Conservation (phyloP, 805 yeast genomes). For the Hanseniaspora singularis region DNA sequence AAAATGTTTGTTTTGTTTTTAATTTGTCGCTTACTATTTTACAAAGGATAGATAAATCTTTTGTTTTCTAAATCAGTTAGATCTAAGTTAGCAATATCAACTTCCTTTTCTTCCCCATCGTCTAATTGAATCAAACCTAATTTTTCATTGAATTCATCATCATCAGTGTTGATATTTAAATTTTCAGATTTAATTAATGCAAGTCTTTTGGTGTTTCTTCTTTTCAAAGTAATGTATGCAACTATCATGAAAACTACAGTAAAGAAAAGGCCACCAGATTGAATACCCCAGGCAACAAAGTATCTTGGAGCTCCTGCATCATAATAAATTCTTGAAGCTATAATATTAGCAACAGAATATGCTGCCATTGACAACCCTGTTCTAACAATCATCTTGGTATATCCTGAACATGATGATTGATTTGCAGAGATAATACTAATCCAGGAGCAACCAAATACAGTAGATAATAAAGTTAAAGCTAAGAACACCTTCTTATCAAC, state of each 20-base stretch:
- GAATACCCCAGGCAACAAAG: slow-evolving; percentile 37
- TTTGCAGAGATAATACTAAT: slow-evolving; percentile 20
- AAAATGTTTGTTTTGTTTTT: no score
- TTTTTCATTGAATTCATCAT: background rate
- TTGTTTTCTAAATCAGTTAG: slow-evolving; percentile 42
- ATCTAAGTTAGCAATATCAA: slow-evolving; percentile 36
- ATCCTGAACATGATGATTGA: slow-evolving; percentile 29
- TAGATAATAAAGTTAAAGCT: slow-evolving; percentile 25
- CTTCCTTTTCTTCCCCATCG: slow-evolving; percentile 20
- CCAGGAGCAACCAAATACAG: slow-evolving; percentile 26
- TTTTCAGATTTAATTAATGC: slow-evolving; percentile 14
- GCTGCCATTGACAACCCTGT: slow-evolving; percentile 30
- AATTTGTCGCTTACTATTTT: no score
- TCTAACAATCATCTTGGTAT: slow-evolving; percentile 35
- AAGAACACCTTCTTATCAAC: slow-evolving; percentile 30
- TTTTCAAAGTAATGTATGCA: slow-evolving; percentile 31
- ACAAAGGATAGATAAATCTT: slow-evolving; percentile 39
- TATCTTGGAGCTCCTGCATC: slow-evolving; percentile 33
- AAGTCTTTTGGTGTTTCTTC: slow-evolving; percentile 31
- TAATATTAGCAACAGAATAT: slow-evolving; percentile 35
- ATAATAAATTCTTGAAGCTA: slow-evolving; percentile 41
- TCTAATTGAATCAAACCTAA: slow-evolving; percentile 20
- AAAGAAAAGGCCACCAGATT: slow-evolving; percentile 36
- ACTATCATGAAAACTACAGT: slow-evolving; percentile 23
- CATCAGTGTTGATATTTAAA: background rate